A percentile compares a stretch with the other conserved stretches of the same genome.
Evolutionary conservation across 2,329 filamentous ascomycete species (phyloP).

Genomic region (Davidsoniella eucalypti): DNA sequence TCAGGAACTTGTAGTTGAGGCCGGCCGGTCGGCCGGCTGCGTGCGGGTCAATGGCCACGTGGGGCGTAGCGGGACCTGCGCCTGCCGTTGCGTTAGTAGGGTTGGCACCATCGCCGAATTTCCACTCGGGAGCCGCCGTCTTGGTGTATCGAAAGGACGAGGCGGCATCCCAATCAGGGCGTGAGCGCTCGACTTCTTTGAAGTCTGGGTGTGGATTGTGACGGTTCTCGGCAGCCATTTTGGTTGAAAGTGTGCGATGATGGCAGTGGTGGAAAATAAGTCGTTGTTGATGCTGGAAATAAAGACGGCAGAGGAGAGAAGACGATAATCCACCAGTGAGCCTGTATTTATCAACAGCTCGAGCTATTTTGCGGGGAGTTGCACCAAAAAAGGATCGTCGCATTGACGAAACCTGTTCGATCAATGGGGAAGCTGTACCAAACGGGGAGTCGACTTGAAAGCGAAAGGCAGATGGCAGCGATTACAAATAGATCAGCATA

Average conservation of each 20-base stretch:
- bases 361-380: not conserved
- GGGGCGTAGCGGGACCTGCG: slow-evolving; percentile 26
- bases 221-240: slow-evolving; percentile 20
- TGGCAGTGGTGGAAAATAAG: slow-evolving; percentile 9
- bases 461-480: too few species aligned
- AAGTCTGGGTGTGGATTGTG: slow-evolving; percentile 62
- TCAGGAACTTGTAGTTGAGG: slow-evolving; percentile 85
- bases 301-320: not conserved
- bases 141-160: slow-evolving; percentile 40
- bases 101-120: slow-evolving; percentile 49
- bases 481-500: too few species aligned
- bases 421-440: too few species aligned
- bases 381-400: too few species aligned
- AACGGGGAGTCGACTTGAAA: too few species aligned
- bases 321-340: too few species aligned
- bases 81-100: slow-evolving; percentile 18
- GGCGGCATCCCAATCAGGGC: slow-evolving; percentile 40
- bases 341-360: too few species aligned
- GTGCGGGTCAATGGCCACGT: slow-evolving; percentile 71
- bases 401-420: too few species aligned
- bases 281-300: not conserved
- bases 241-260: slow-evolving; percentile 14
- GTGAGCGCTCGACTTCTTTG: slow-evolving; percentile 50
- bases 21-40: slow-evolving; percentile 46
- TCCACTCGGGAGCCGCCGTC: slow-evolving; percentile 49